These are phyloP conservation scores for Talaromyces islandicus DNA, from an alignment of 2,329 filamentous ascomycete genomes.

Conservation along the genomic window DNA sequence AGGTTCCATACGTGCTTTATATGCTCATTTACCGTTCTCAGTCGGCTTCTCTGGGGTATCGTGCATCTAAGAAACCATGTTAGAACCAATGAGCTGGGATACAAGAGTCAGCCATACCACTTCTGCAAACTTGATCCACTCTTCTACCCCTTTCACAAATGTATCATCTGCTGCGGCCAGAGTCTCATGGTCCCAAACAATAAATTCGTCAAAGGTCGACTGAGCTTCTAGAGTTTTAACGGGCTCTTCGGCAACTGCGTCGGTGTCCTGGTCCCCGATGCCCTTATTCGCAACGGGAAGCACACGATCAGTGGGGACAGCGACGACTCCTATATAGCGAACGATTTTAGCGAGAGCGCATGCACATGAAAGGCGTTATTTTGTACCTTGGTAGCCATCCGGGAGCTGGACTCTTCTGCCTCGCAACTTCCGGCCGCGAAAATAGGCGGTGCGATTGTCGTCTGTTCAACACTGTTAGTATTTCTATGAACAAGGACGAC, in stretches of 20 bases:
- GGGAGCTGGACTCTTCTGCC: conserved; percentile 64
- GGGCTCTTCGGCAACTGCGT: conserved; percentile 44
- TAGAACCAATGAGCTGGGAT: background rate
- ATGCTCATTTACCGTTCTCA: background rate
- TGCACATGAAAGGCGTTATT: background rate
- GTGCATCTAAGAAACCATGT: background rate
- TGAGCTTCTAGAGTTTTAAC: conserved; percentile 56
- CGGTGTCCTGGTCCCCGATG: conserved; percentile 22
- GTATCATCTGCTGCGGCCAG: conserved; percentile 60
- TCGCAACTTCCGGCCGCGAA: conserved; percentile 73
- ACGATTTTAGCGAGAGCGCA: background rate
- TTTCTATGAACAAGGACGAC: background rate
- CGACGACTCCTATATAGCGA: conserved; percentile 48
- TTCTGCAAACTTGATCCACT: conserved; percentile 73
- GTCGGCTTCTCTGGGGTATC: background rate
- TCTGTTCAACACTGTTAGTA: conserved; percentile 12
- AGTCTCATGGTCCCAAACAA: conserved; percentile 79
- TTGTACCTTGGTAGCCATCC: conserved; percentile 57
- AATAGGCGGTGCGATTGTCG: conserved; percentile 53
- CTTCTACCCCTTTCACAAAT: conserved; percentile 68
- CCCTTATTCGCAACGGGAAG: conserved; percentile 33
- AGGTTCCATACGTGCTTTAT: background rate
- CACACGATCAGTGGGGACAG: conserved; percentile 42
- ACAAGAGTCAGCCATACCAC: conserved; percentile 44
- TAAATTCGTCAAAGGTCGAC: conserved; percentile 65